A percentile compares a stretch with the other conserved stretches of the same genome.
phyloP scores from a whole-genome alignment of 1,284 basidiomycete genomes.

The Earliella scabrosa region DNA sequence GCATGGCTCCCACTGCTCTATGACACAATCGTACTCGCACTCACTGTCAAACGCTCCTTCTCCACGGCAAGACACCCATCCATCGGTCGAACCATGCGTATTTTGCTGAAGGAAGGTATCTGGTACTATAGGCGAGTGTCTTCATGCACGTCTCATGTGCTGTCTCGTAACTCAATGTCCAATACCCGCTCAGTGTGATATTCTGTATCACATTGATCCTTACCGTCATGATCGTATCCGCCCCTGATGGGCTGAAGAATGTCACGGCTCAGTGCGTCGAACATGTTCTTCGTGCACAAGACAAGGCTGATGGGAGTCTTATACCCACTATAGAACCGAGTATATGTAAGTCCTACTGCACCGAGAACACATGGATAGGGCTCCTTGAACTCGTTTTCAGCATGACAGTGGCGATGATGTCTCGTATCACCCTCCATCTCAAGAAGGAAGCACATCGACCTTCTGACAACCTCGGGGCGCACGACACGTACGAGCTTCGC shows the following conservation, averaged over 20 bases:
- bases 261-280: slow-evolving; percentile 58
- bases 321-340: too few relatives aligned
- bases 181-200: slow-evolving; percentile 60
- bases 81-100: slow-evolving; percentile 46
- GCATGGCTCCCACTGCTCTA: slow-evolving; percentile 61
- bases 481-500: too few relatives aligned
- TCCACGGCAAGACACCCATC: slow-evolving; percentile 43
- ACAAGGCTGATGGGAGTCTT: too few relatives aligned
- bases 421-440: too few relatives aligned
- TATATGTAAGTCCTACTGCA: too few relatives aligned
- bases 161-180: neutral
- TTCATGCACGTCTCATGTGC: neutral
- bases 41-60: slow-evolving; percentile 51
- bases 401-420: too few relatives aligned
- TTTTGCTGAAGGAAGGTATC: slow-evolving; percentile 57
- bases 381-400: too few relatives aligned
- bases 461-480: too few relatives aligned
- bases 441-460: too few relatives aligned
- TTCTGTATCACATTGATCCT: slow-evolving; percentile 54
- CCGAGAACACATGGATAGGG: too few relatives aligned
- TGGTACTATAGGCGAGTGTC: slow-evolving; percentile 55
- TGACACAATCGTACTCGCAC: slow-evolving; percentile 53
- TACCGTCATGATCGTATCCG: slow-evolving; percentile 53
- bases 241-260: slow-evolving; percentile 50
- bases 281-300: too few relatives aligned